These are phyloP conservation scores for Rhodomyrtus psidioides DNA, from an alignment of 441 rosid genomes.

Conservation along the genomic window DNA sequence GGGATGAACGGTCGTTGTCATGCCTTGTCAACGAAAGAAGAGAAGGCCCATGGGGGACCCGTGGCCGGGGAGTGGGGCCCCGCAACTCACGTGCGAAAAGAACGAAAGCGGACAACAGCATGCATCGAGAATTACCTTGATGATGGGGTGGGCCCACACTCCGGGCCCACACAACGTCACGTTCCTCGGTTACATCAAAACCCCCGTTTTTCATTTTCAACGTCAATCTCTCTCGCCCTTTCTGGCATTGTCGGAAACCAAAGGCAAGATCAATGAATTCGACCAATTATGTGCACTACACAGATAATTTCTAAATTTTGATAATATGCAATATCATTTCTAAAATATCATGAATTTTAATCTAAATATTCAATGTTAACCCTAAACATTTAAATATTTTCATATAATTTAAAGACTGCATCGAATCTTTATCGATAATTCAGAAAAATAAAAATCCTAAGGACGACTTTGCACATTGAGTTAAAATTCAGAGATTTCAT, in stretches of 20 bases:
- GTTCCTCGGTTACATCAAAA: not conserved
- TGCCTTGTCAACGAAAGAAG: conserved; percentile 11
- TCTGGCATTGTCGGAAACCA: not conserved
- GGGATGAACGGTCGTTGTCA: conserved; percentile 34
- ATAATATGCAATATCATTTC: no score
- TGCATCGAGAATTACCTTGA: not conserved
- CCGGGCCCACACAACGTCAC: not conserved
- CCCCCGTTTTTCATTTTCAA: not conserved
- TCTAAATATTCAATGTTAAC: no score
- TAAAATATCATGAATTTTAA: no score
- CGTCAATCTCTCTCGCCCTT: not conserved
- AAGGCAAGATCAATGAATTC: no score
- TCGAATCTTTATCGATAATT: rapidly evolving
- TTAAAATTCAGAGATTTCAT: no score
- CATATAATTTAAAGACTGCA: rapidly evolving
- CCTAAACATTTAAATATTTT: not conserved
- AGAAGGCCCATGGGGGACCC: not conserved
- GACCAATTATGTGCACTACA: no score
- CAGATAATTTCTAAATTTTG: no score
- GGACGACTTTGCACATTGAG: no score
- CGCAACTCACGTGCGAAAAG: conserved; percentile 52
- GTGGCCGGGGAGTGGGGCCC: conserved; percentile 43
- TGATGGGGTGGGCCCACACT: not conserved
- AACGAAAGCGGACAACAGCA: conserved; percentile 1
- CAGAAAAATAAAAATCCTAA: no score